Conservation (phyloP, 1,284 basidiomycete genomes). For the Caloboletus firmus region DNA sequence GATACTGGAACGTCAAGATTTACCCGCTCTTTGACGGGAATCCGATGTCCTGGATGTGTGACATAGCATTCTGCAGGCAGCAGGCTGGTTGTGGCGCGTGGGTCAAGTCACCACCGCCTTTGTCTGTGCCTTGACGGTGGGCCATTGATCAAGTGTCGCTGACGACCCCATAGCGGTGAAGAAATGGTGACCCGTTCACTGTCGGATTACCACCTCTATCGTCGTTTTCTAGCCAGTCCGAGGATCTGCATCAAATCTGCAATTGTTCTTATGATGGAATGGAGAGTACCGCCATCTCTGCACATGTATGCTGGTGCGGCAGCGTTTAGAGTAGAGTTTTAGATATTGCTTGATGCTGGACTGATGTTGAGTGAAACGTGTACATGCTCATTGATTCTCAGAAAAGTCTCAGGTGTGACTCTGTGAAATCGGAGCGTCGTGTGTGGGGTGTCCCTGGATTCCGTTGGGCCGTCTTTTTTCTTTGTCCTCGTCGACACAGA, state of each 20-base stretch:
- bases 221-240: background rate
- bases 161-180: background rate
- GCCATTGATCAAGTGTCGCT: background rate
- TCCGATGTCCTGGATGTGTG: no score
- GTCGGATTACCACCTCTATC: background rate
- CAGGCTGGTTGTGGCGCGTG: background rate
- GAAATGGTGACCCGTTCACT: background rate
- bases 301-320: background rate
- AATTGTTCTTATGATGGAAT: background rate
- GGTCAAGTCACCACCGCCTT: background rate
- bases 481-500: slow-evolving; percentile 9
- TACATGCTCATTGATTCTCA: background rate
- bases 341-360: background rate
- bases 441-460: slow-evolving; percentile 1
- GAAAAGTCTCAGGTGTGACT: slow-evolving; percentile 9
- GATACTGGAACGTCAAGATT: background rate
- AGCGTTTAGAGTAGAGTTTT: no score
- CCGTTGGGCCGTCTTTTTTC: slow-evolving; percentile 5
- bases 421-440: slow-evolving; percentile 9
- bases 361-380: background rate
- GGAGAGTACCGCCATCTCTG: background rate
- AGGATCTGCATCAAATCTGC: background rate
- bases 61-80: background rate
- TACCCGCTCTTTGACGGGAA: background rate
- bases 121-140: background rate